Evolutionary conservation across 768 basidiomycete genomes (phyloP).

Genomic region (Rickenella mellea): DNA sequence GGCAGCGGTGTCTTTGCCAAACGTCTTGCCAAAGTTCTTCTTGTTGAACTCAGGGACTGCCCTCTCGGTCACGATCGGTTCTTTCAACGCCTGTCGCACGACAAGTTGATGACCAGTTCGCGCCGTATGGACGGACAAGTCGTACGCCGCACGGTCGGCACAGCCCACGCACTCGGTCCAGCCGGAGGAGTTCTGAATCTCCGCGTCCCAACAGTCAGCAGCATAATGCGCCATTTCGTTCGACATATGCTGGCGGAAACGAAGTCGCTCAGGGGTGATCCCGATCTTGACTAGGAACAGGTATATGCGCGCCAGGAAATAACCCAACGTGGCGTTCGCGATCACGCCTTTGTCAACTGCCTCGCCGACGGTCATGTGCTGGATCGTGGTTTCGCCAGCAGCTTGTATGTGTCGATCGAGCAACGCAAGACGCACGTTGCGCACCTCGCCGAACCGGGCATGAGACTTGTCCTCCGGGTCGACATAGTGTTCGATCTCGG

Average conservation of each 20-base stretch:
- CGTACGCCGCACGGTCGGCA: constrained; percentile 96
- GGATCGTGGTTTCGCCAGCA: constrained; percentile 57
- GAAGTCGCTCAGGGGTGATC: constrained; percentile 69
- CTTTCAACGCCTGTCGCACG: constrained; percentile 78
- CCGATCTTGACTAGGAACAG: constrained; percentile 88
- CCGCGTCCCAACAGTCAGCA: constrained; percentile 98
- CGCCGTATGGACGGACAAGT: constrained; percentile 80
- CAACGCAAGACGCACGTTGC: constrained; percentile 63
- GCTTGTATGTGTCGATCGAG: constrained; percentile 80
- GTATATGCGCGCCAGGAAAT: constrained; percentile 90
- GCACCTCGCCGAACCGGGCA: constrained; percentile 71
- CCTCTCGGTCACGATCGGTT: constrained; percentile 76
- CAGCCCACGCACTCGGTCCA: constrained; percentile 99
- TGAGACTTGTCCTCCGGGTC: constrained; percentile 91
- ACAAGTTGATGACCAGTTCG: constrained; percentile 80
- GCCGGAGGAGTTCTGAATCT: constrained; percentile 84
- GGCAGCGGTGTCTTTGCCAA: constrained; percentile 69
- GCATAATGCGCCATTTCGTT: constrained; percentile 99
- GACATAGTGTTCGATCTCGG: constrained; percentile 98
- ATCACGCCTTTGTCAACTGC: constrained; percentile 81
- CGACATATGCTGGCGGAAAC: constrained; percentile 96
- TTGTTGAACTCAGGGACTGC: constrained; percentile 77
- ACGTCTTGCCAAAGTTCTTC: constrained; percentile 82
- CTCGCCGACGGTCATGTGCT: constrained; percentile 70
- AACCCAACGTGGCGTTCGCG: constrained; percentile 95